These are phyloP conservation scores for Dactylellina leptospora DNA, from an alignment of 2,329 filamentous ascomycete genomes.

Conservation along the genomic window DNA sequence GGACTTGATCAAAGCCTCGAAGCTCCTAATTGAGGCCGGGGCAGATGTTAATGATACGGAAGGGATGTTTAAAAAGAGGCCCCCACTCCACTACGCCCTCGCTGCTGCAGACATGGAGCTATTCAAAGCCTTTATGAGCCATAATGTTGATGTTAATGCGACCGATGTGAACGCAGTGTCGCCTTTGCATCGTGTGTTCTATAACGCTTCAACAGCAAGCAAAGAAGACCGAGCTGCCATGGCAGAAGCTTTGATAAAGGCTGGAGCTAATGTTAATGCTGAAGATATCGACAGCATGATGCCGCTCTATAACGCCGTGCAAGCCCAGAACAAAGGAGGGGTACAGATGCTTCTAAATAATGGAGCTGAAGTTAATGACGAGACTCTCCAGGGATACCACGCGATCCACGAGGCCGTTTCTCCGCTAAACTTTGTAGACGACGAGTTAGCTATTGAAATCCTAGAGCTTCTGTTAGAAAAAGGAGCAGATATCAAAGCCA, in stretches of 20 bases:
- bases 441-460: constrained; percentile 35
- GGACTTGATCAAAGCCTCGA: constrained; percentile 14
- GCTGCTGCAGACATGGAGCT: constrained; percentile 25
- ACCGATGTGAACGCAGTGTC: constrained; percentile 16
- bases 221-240: constrained; percentile 31
- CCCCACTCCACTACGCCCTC: constrained; percentile 28
- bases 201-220: constrained; percentile 11
- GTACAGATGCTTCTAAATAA: constrained; percentile 49
- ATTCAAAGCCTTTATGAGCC: constrained; percentile 40
- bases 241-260: constrained; percentile 39
- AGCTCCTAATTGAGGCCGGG: constrained; percentile 30
- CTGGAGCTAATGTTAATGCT: constrained; percentile 45
- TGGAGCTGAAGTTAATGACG: constrained; percentile 44
- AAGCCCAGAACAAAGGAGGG: constrained; percentile 44
- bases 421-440: constrained; percentile 16
- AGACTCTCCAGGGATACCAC: constrained; percentile 17
- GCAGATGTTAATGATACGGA: constrained; percentile 36
- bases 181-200: constrained; percentile 32
- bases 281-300: constrained; percentile 50
- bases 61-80: constrained; percentile 25
- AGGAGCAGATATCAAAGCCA: constrained; percentile 23
- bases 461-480: constrained; percentile 20
- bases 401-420: constrained; percentile 35
- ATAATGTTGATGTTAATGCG: constrained; percentile 18
- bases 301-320: constrained; percentile 51